Percentiles rank a stretch among this genome's conserved stretches.
These are phyloP conservation scores for Biscogniauxia mediterranea DNA, from an alignment of 2,329 filamentous ascomycete species.

Conservation along the genomic window DNA sequence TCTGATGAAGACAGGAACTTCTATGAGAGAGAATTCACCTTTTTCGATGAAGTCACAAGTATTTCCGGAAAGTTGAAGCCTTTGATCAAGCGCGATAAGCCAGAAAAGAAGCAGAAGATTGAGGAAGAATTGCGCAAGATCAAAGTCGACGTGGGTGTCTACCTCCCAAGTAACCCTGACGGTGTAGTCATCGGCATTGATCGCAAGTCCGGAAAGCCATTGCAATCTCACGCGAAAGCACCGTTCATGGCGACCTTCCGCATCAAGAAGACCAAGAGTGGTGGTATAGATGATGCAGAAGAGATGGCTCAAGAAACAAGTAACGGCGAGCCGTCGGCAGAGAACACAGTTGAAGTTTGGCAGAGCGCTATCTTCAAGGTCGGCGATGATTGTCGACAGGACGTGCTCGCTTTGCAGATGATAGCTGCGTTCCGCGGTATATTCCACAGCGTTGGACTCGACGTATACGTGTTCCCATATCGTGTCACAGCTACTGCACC, in stretches of 20 bases:
- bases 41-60: slow-evolving; percentile 94
- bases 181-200: slow-evolving; percentile 97
- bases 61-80: slow-evolving; percentile 96
- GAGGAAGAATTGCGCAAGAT: slow-evolving; percentile 98
- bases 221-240: slow-evolving; percentile 97
- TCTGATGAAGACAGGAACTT: slow-evolving; percentile 76
- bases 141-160: slow-evolving; percentile 94
- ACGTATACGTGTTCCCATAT: slow-evolving; percentile 96
- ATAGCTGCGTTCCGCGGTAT: slow-evolving; percentile 97
- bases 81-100: slow-evolving; percentile 85
- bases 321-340: slow-evolving; percentile 34
- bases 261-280: slow-evolving; percentile 74
- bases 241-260: slow-evolving; percentile 99
- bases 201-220: slow-evolving; percentile 92
- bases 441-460: slow-evolving; percentile 89
- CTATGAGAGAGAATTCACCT: slow-evolving; percentile 93
- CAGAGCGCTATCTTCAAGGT: slow-evolving; percentile 99
- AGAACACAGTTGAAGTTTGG: slow-evolving; percentile 86
- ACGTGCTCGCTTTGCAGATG: slow-evolving; percentile 95
- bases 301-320: slow-evolving; percentile 49
- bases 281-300: slow-evolving; percentile 50
- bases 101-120: slow-evolving; percentile 98
- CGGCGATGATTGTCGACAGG: slow-evolving; percentile 95
- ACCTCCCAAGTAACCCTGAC: slow-evolving; percentile 94
- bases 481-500: slow-evolving; percentile 96